Conservation (phyloP, 371 early-diverging fungal genomes). For the Batkoa obscura region DNA sequence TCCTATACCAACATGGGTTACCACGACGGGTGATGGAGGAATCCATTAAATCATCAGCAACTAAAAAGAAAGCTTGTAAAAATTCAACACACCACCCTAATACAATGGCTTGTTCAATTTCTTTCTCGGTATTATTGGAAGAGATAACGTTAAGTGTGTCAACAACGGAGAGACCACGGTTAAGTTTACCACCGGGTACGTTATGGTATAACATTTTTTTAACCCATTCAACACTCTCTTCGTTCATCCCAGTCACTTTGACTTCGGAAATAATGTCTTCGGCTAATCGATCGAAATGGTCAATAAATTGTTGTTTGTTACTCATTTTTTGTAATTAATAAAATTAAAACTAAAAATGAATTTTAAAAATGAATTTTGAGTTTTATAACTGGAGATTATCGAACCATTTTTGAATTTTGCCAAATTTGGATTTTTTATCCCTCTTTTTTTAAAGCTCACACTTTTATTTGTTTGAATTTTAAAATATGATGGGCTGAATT, state of each 20-base stretch:
- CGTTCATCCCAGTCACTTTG: not conserved
- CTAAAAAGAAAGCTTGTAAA: constrained; percentile 95
- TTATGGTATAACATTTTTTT: constrained; percentile 1
- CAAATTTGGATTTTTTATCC: too few species aligned
- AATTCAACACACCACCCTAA: constrained; percentile 92
- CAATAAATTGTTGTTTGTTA: too few species aligned
- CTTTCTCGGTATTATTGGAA: constrained; percentile 49
- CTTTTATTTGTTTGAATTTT: too few species aligned
- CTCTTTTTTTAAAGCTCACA: too few species aligned
- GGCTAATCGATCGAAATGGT: too few species aligned
- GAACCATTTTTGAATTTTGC: too few species aligned
- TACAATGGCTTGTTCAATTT: constrained; percentile 67
- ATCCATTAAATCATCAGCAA: constrained; percentile 98
- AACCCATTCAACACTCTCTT: not conserved
- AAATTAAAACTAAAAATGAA: too few species aligned
- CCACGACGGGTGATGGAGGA: constrained; percentile 83
- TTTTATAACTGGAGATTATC: too few species aligned
- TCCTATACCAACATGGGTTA: constrained; percentile 88
- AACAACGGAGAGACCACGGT: constrained; percentile 88
- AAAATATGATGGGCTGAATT: too few species aligned
- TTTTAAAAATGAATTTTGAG: too few species aligned
- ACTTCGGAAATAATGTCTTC: constrained; percentile 3
- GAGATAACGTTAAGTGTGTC: constrained; percentile 66
- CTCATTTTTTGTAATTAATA: too few species aligned
- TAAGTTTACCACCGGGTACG: constrained; percentile 45